These are phyloP conservation scores for Alnus glutinosa DNA, from an alignment of 306 rosid genomes.

Conservation along the genomic window DNA sequence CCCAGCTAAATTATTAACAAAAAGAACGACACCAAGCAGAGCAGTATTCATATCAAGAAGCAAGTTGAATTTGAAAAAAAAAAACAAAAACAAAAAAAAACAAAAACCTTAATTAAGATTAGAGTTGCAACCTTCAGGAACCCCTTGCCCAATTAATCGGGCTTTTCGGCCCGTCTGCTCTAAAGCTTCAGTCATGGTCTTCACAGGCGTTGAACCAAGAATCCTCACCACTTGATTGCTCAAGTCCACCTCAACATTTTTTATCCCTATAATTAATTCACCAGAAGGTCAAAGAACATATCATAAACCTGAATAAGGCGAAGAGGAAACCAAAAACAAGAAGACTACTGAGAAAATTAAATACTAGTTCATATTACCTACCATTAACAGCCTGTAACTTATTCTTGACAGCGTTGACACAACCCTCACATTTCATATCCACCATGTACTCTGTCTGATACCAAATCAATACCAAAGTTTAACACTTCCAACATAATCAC, in stretches of 20 bases:
- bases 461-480: constrained; percentile 28
- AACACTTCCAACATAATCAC: background rate
- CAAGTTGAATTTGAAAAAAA: background rate
- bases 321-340: background rate
- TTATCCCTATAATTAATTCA: constrained; percentile 55
- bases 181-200: constrained; percentile 83
- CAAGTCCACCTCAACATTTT: constrained; percentile 77
- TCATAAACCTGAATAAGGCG: background rate
- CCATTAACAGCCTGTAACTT: constrained; percentile 70
- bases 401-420: constrained; percentile 78
- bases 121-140: constrained; percentile 62
- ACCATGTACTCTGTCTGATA: constrained; percentile 90
- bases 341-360: background rate
- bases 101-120: constrained; percentile 8
- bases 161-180: constrained; percentile 85
- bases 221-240: constrained; percentile 83
- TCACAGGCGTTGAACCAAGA: constrained; percentile 80
- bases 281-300: background rate
- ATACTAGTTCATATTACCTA: constrained; percentile 30
- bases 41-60: background rate
- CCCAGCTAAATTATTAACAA: background rate
- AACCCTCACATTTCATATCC: constrained; percentile 92
- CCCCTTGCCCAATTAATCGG: constrained; percentile 89
- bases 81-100: background rate
- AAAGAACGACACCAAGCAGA: background rate